Base-by-base conservation (phyloP, 75 land plant species). In the Pinus tabuliformis region DNA sequence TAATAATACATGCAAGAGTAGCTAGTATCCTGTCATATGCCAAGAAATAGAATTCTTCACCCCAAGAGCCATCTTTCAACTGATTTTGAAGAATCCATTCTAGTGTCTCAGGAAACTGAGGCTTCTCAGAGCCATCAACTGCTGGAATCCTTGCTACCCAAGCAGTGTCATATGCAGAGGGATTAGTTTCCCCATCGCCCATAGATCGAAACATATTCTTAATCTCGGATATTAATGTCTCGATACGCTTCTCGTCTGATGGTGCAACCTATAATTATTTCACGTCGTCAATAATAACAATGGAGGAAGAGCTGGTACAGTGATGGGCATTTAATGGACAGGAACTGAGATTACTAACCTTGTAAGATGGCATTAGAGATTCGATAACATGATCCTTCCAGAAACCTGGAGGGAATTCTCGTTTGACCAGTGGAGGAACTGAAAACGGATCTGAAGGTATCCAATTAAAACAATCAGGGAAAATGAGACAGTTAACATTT, bases 11-110 rank as follows among this genome's bases (percentile, higher is more conserved):
- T 14, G 89, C 89, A 30, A 88, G 76, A 9, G 89, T 86, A 24
- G 62, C 64, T 68, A 72, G 73, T 30, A 80, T 59, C 5, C 89
- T 82, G 36, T 88, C 89, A 70, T 79, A 82, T 3, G 79, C 65
- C 15, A 73, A 75, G 62, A 88, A 88, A 18, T 77, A 22, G 56
- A 60, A n/a, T 15, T 36, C 24, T 49, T 81, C 86, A 17, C 88
- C 89, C 89, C 89, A 87, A 13, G 89, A 87, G 18, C 89, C 89
- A 76, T 85, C 88, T 1, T 75, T 77, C 56, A 85, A 83, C 81
- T 87, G 89, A 75, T 87, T 86, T 22, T 81, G 68, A 0, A 81
- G 4, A 58, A 87, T 85, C 89, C 89, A 87, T 17, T 81, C 70
- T 21, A 87, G 45, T 4, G 75, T 62, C 33, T 74, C 26, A 30